Evolutionary conservation across 345 rosid genomes (phyloP).

Genomic region (Melaleuca quinquenervia): DNA sequence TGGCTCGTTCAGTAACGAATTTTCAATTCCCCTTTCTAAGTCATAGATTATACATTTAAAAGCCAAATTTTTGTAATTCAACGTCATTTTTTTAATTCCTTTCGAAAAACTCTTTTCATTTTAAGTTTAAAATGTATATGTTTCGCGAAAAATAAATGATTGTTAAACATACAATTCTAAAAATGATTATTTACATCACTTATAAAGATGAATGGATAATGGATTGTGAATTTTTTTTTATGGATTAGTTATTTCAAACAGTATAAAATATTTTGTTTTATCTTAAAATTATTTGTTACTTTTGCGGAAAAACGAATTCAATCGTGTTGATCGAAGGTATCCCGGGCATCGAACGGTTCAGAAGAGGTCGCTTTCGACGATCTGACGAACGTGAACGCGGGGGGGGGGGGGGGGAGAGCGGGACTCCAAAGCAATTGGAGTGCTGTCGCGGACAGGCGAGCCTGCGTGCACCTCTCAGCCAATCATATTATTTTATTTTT

Average conservation of each 20-base stretch:
- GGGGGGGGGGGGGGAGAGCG: not conserved
- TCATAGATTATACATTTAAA: too few relatives aligned
- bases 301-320: too few relatives aligned
- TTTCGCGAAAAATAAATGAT: too few relatives aligned
- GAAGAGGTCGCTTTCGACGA: not conserved
- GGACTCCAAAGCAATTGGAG: not conserved
- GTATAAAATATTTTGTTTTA: too few relatives aligned
- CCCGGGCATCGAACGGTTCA: not conserved
- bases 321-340: not conserved
- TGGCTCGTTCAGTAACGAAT: not conserved
- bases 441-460: not conserved
- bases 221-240: too few relatives aligned
- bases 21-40: not conserved
- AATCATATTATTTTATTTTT: not conserved
- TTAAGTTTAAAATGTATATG: not conserved
- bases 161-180: too few relatives aligned
- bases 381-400: not conserved
- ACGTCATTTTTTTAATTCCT: not conserved
- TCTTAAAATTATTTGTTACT: too few relatives aligned
- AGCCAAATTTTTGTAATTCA: too few relatives aligned
- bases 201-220: too few relatives aligned
- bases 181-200: too few relatives aligned
- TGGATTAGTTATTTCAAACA: too few relatives aligned
- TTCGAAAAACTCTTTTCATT: not conserved
- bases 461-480: not conserved